A percentile compares a stretch with the other conserved stretches of the same genome.
Conservation (phyloP, 345 rosid genomes). For the Ceriops tagal region DNA sequence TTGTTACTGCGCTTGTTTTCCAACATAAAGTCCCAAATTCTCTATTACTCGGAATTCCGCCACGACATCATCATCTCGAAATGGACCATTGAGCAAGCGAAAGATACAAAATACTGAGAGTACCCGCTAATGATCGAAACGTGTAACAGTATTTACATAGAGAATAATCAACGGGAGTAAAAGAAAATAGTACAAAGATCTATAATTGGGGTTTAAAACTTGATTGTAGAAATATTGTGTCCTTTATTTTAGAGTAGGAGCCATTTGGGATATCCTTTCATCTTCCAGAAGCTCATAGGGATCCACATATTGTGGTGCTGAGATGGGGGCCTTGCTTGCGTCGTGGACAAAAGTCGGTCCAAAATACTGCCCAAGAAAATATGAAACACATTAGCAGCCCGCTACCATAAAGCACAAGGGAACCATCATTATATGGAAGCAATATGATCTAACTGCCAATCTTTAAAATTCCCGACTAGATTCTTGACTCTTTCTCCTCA, state of each 20-base stretch:
- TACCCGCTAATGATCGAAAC: conserved; percentile 1
- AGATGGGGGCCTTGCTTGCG: conserved; percentile 34
- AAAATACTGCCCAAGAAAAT: conserved; percentile 49
- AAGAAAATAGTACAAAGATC: conserved; percentile 15
- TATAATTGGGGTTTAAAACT: conserved; percentile 8
- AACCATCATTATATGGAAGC: background rate
- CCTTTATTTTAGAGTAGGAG: conserved; percentile 53
- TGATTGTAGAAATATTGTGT: background rate
- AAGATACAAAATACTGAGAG: background rate
- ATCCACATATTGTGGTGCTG: conserved; percentile 55
- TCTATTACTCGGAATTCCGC: background rate
- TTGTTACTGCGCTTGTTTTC: no score
- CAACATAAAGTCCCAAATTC: background rate
- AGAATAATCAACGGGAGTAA: conserved; percentile 8
- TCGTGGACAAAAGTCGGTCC: conserved; percentile 75
- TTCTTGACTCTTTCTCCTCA: background rate
- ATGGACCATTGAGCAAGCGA: background rate
- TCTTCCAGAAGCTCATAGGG: conserved; percentile 79
- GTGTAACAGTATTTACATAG: conserved; percentile 20
- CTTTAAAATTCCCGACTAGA: no score
- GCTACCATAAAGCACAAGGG: background rate
- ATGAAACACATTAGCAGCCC: conserved; percentile 7
- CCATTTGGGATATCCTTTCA: conserved; percentile 64
- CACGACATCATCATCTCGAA: background rate
- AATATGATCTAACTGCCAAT: background rate